These are phyloP conservation scores for Xylaria sp. DNA, from an alignment of 2,329 filamentous ascomycete genomes.

Conservation along the genomic window DNA sequence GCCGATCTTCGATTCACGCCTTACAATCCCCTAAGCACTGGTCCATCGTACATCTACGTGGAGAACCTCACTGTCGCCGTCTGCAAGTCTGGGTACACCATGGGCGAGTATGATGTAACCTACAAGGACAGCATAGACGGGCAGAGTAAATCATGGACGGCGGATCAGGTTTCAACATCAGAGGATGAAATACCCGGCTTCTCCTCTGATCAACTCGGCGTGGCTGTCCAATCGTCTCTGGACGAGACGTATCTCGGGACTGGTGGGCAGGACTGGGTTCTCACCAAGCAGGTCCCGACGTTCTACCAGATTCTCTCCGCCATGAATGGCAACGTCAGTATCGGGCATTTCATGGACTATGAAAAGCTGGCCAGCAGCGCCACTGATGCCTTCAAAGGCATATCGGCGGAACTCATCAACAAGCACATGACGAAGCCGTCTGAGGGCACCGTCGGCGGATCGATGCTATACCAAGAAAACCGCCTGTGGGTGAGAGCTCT, in stretches of 20 bases:
- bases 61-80: slow-evolving; percentile 20
- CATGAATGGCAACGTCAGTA: slow-evolving; percentile 21
- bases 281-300: slow-evolving; percentile 18
- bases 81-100: slow-evolving; percentile 21
- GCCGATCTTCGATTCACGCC: slow-evolving; percentile 19
- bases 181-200: slow-evolving; percentile 21
- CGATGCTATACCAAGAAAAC: slow-evolving; percentile 10
- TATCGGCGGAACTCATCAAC: slow-evolving; percentile 19
- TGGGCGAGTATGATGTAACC: slow-evolving; percentile 15
- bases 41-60: slow-evolving; percentile 9
- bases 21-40: neutral
- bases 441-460: slow-evolving; percentile 7
- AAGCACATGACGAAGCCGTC: slow-evolving; percentile 24
- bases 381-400: slow-evolving; percentile 21
- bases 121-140: slow-evolving; percentile 7
- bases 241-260: slow-evolving; percentile 19
- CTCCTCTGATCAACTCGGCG: slow-evolving; percentile 16
- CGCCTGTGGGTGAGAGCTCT: slow-evolving; percentile 20
- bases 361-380: slow-evolving; percentile 10
- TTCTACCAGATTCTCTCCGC: slow-evolving; percentile 26
- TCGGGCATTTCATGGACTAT: slow-evolving; percentile 22
- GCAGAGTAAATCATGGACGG: slow-evolving; percentile 12
- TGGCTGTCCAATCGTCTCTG: slow-evolving; percentile 20
- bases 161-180: neutral
- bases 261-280: slow-evolving; percentile 23